Conservation (phyloP, 2,329 filamentous ascomycete species). For the Fusarium xylarioides region DNA sequence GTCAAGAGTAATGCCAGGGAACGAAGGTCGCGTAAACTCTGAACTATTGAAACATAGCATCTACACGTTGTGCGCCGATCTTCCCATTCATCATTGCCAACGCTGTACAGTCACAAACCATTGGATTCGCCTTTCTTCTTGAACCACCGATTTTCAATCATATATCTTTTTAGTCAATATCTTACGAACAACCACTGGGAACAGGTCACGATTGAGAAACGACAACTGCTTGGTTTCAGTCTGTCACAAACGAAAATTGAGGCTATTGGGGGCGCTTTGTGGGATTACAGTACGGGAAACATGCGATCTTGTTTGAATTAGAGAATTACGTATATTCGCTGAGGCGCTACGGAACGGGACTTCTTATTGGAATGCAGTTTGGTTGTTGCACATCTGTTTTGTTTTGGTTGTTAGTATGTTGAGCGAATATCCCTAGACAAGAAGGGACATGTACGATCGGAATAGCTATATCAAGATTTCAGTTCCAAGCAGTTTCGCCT, state of each 20-base stretch:
- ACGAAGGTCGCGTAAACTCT: conserved; percentile 44
- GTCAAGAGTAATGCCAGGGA: conserved; percentile 54
- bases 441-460: conserved; percentile 33
- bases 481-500: not conserved
- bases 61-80: conserved; percentile 5
- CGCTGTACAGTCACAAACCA: conserved; percentile 19
- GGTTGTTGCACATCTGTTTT: conserved; percentile 2
- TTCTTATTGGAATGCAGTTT: conserved; percentile 11
- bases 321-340: conserved; percentile 32
- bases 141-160: conserved; percentile 39
- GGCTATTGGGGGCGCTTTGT: conserved; percentile 26
- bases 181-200: conserved; percentile 30
- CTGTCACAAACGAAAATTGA: conserved; percentile 25
- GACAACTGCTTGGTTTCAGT: conserved; percentile 35
- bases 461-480: conserved; percentile 1
- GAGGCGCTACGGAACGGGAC: conserved; percentile 29
- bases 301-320: conserved; percentile 32
- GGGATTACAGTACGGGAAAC: conserved; percentile 14
- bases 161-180: conserved; percentile 46
- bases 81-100: not conserved
- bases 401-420: conserved; percentile 2
- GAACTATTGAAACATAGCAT: conserved; percentile 1
- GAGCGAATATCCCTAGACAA: conserved; percentile 7
- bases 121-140: conserved; percentile 44
- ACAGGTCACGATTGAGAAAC: conserved; percentile 24